Evolutionary conservation across 2,329 filamentous ascomycete species (phyloP).

Genomic region (Pestalotiopsis fici): DNA sequence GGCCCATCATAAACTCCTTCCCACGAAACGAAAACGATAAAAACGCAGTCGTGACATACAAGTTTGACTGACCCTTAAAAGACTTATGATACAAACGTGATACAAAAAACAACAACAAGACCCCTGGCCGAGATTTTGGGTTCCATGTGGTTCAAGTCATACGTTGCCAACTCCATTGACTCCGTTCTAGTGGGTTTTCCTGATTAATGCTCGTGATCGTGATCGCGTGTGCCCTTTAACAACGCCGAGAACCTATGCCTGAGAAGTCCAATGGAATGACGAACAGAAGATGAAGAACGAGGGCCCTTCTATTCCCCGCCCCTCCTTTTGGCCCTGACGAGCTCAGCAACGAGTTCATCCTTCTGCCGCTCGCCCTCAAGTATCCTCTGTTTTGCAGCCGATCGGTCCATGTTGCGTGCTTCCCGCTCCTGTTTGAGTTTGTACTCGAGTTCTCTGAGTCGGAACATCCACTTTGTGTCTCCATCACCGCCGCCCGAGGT

Average conservation of each 20-base stretch:
- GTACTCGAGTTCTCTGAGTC: constrained; percentile 84
- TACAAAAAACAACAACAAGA: neutral
- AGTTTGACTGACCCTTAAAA: neutral
- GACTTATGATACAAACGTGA: neutral
- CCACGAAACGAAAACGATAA: neutral
- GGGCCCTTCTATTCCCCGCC: constrained; percentile 22
- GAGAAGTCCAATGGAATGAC: neutral
- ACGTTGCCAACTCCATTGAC: neutral
- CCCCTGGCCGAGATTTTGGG: neutral
- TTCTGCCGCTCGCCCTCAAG: constrained; percentile 32
- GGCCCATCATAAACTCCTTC: neutral
- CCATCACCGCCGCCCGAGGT: constrained; percentile 21
- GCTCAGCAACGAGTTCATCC: constrained; percentile 29
- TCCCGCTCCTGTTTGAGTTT: constrained; percentile 90
- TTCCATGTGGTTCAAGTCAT: neutral
- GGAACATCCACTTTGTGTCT: constrained; percentile 81
- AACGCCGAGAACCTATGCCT: constrained; percentile 2
- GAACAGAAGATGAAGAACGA: neutral
- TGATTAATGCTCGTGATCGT: neutral
- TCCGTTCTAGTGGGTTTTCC: neutral
- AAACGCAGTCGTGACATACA: neutral
- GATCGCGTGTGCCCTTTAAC: neutral
- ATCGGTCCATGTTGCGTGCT: constrained; percentile 79
- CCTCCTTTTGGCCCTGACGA: constrained; percentile 27
- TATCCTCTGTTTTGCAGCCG: constrained; percentile 74